Base-by-base conservation (phyloP, 805 yeast species). In the Suhomyces xylopsoci region DNA sequence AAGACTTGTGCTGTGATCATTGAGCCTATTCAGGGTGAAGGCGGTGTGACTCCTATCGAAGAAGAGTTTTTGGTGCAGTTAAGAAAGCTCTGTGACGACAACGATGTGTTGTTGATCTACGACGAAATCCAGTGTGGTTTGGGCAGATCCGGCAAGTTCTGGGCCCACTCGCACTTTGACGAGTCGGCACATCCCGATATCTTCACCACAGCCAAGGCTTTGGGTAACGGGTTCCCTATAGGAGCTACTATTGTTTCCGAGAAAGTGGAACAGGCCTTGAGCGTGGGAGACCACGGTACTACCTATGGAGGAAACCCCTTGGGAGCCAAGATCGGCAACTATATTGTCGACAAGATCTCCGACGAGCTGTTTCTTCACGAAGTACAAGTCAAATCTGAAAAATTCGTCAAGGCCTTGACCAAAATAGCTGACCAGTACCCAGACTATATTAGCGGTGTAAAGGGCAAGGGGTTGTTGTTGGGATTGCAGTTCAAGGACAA, bases 21-120 rank as follows among this genome's bases (percentile, higher is more conserved):
- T 38, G 99, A 94, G 72, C 99, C 99, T 20, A 86, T 94, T 54
- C 99, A 94, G 76, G 99, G 98, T 60, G 99, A 93, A 74, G 98
- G 99, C 53, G 99, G 99, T 52, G 85, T 93, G 17, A 83, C 84
- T 63, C 83, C 86, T 19, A 81, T 90, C 53, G 77, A 81, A 38
- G 59, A 70, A 0, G 88, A 84, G 43, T 91, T 89, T 65, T 76
- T 93, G 56, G 65, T 76, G 3, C 83, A 82, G 48, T 73, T 93
- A 66, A 85, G 87, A 59, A 69, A 81, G 61, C 70, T 88, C 52
- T 90, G 97, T 67, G 72, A 74, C 52, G 79, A 84, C 51, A 78
- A 85, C 59, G 83, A 87, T 51, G 96, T 88, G 9, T 66, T 90
- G 30, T 80, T 93, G 54, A 92, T 93, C 58, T 91, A 84, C 67